A percentile compares a stretch with the other conserved stretches of the same genome.
Evolutionary conservation across 2,329 filamentous ascomycete species (phyloP).

Genomic region (Annulohypoxylon truncatum): DNA sequence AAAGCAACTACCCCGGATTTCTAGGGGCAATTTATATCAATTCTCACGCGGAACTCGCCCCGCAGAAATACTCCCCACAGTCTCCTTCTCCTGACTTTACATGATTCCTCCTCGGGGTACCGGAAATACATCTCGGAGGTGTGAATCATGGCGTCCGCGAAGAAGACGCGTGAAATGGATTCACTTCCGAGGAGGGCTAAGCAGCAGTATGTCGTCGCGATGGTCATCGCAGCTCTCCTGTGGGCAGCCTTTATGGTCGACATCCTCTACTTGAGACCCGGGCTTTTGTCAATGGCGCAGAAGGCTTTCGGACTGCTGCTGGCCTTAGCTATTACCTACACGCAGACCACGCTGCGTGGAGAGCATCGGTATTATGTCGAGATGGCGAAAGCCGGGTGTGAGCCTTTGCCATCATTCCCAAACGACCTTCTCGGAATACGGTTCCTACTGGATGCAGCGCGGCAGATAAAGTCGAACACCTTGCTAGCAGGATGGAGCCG

Average conservation of each 20-base stretch:
- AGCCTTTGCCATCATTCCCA: constrained; percentile 38
- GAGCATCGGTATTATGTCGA: constrained; percentile 36
- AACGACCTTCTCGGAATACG: constrained; percentile 43
- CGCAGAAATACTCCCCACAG: neutral
- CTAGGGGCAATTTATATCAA: too few species aligned
- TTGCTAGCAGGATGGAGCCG: constrained; percentile 37
- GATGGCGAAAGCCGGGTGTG: constrained; percentile 38
- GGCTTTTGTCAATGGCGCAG: neutral
- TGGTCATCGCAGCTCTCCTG: constrained; percentile 5
- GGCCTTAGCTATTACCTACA: constrained; percentile 26
- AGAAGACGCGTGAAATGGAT: constrained; percentile 11
- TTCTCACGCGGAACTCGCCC: too few species aligned
- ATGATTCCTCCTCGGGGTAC: neutral
- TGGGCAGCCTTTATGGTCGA: constrained; percentile 26
- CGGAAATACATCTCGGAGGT: neutral
- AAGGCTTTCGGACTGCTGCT: constrained; percentile 27
- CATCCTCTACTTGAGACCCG: constrained; percentile 25
- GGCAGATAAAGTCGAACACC: constrained; percentile 26
- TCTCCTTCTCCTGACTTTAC: neutral
- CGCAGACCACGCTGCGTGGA: constrained; percentile 35
- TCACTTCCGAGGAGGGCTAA: constrained; percentile 33
- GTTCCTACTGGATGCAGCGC: constrained; percentile 42
- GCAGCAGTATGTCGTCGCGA: constrained; percentile 37
- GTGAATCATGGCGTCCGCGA: constrained; percentile 17
- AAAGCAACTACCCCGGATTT: too few species aligned